Evolutionary conservation across 2,329 filamentous ascomycete species (phyloP).

Genomic region (Penicillium palitans): DNA sequence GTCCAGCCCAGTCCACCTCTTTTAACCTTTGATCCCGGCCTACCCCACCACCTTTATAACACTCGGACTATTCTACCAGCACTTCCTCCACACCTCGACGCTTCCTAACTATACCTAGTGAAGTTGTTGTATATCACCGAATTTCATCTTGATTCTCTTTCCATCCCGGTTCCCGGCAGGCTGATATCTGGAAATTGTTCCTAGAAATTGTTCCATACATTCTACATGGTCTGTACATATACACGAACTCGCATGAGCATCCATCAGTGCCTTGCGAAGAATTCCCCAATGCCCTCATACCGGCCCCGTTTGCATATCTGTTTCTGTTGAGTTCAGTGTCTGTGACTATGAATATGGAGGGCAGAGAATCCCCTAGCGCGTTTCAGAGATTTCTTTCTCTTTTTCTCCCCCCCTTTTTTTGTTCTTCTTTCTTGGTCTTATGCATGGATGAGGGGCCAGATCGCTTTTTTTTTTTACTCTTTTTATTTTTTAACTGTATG

Average conservation of each 20-base stretch:
- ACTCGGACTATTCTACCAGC: neutral
- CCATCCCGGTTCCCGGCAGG: constrained; percentile 3
- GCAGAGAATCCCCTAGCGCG: neutral
- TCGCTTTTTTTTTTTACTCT: constrained; percentile 2
- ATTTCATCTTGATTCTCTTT: constrained; percentile 8
- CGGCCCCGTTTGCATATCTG: constrained; percentile 1
- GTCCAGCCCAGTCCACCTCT: neutral
- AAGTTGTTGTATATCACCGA: constrained; percentile 23
- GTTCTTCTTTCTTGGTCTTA: constrained; percentile 13
- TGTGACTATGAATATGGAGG: constrained; percentile 1
- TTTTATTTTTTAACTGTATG: constrained; percentile 22
- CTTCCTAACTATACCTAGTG: constrained; percentile 12
- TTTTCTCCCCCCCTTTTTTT: constrained; percentile 13
- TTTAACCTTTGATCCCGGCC: neutral
- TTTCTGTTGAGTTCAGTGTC: constrained; percentile 4
- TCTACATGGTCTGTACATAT: constrained; percentile 40
- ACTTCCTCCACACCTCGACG: constrained; percentile 11
- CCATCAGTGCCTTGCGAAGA: constrained; percentile 17
- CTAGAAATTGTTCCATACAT: constrained; percentile 26
- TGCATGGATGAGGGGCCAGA: constrained; percentile 4
- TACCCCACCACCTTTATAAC: neutral
- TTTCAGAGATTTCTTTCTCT: neutral
- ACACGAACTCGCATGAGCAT: constrained; percentile 15
- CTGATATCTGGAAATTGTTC: constrained; percentile 18
- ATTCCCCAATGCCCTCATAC: neutral